Base-by-base conservation (phyloP, 371 early-diverging fungal species). In the Rhizopus sp. region DNA sequence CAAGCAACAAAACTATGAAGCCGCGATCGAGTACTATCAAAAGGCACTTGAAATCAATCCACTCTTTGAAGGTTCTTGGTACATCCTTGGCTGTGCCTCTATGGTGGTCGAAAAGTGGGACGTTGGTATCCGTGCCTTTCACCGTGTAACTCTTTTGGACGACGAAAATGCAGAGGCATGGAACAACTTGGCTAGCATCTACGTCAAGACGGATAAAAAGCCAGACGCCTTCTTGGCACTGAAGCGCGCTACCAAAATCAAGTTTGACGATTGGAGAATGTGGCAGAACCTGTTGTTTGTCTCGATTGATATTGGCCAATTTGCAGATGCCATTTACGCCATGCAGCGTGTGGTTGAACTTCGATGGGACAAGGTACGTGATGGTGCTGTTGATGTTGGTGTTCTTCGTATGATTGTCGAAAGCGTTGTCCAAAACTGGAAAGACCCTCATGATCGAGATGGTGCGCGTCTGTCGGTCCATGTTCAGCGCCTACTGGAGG, bases 1-100 rank as follows among this genome's bases (percentile, higher is more conserved):
- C 75, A 81, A 82, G 53, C 64, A 66, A 4, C 55, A 77, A 12
- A 76, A 93, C 29, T 89, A 68, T 53, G 62, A 63, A 7, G 70
- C 73, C 8, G 70, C 82, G 15, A 79, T 87, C 46, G 85, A 78
- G 0, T 78, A 80, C 54, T 92, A 87, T 64, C 70, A 84, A 63
- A 69, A 78, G 23, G 96, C 96, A 0, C 77, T 98, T 56, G 70
- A 58, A n/a, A 89, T 98, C 75, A 98, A 98, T 70, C 93, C 97
- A 5, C 69, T 98, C 41, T 96, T 92, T 72, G 96, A 95, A 56
- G 88, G 90, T 55, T 91, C 96, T 4, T 98, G 98, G 98, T 98
- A 91, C 69, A 74, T 95, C 34, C 75, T 94, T 57, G 98, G 98
- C 2, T 98, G 98, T 70, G 94, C 95, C 29, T 93, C 94, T 2